Evolutionary conservation across 2,329 filamentous ascomycete species (phyloP).

Genomic region (Biscogniauxia sp.): DNA sequence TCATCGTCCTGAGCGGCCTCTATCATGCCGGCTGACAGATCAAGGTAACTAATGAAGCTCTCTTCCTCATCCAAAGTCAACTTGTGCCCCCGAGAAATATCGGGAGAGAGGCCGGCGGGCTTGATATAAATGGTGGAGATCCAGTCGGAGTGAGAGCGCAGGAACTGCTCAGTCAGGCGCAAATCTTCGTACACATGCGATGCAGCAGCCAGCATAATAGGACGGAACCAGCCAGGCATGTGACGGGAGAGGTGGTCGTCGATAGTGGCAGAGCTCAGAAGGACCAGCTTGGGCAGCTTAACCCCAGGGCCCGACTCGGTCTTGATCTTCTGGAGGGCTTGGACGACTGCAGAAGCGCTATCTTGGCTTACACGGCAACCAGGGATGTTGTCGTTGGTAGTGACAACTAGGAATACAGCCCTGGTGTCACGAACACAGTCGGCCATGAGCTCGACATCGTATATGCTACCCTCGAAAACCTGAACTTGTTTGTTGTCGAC

Average conservation of each 20-base stretch:
- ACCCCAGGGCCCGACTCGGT: neutral
- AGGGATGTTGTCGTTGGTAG: slow-evolving; percentile 44
- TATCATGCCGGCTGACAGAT: slow-evolving; percentile 48
- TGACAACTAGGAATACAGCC: slow-evolving; percentile 40
- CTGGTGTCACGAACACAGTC: slow-evolving; percentile 34
- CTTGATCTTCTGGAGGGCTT: slow-evolving; percentile 33
- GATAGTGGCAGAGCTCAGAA: slow-evolving; percentile 43
- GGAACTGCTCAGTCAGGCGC: slow-evolving; percentile 31
- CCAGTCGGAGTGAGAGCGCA: slow-evolving; percentile 39
- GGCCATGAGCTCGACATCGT: slow-evolving; percentile 37
- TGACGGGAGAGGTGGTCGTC: slow-evolving; percentile 36
- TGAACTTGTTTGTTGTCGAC: slow-evolving; percentile 31
- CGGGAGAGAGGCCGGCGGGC: slow-evolving; percentile 38
- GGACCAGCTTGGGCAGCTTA: slow-evolving; percentile 37
- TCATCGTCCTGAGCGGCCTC: slow-evolving; percentile 40
- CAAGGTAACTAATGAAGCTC: slow-evolving; percentile 40
- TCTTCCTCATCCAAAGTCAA: slow-evolving; percentile 38
- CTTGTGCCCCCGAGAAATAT: slow-evolving; percentile 38
- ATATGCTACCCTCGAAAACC: slow-evolving; percentile 42
- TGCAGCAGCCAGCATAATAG: slow-evolving; percentile 30
- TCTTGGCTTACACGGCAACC: slow-evolving; percentile 38
- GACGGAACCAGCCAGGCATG: slow-evolving; percentile 28
- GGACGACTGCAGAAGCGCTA: slow-evolving; percentile 34
- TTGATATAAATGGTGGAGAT: slow-evolving; percentile 40
- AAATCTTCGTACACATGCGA: slow-evolving; percentile 41